Evolutionary conservation across 352 stramenopile species (phyloP).

Genomic region (Phytopythium oedochilum): DNA sequence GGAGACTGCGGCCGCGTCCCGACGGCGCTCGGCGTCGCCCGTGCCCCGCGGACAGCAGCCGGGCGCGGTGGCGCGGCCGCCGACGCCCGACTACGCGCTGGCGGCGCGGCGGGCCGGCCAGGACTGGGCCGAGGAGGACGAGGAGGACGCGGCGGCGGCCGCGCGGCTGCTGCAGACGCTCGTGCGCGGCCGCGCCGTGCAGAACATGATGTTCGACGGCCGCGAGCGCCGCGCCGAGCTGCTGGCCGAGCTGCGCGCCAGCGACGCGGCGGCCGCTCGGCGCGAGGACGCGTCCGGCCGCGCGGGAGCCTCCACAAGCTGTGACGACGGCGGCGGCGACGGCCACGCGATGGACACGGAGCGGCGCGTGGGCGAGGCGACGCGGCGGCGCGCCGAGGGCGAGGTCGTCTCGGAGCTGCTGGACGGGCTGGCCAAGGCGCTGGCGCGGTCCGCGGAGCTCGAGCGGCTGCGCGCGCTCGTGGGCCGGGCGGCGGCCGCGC

Average conservation of each 20-base stretch:
- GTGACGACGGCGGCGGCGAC: no score
- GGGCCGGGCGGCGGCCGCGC: constrained; percentile 55
- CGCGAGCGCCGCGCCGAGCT: constrained; percentile 85
- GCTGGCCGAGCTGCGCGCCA: constrained; percentile 84
- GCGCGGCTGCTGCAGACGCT: constrained; percentile 86
- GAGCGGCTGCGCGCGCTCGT: constrained; percentile 74
- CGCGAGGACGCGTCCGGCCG: constrained; percentile 9
- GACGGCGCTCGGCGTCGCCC: constrained; percentile 7
- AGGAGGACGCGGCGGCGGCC: constrained; percentile 57
- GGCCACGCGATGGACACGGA: constrained; percentile 29
- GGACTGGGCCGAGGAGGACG: constrained; percentile 14
- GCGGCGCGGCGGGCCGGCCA: constrained; percentile 3
- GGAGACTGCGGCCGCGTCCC: background rate
- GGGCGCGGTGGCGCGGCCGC: constrained; percentile 53
- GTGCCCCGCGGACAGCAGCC: constrained; percentile 37
- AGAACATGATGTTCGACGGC: constrained; percentile 94
- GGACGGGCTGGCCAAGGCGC: constrained; percentile 88
- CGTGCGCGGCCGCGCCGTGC: constrained; percentile 84
- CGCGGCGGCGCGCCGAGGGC: constrained; percentile 71
- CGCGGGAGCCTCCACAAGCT: no score
- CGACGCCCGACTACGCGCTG: constrained; percentile 69
- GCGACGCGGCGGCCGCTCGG: constrained; percentile 44
- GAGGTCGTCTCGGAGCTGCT: constrained; percentile 87
- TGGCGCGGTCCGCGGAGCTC: constrained; percentile 76
- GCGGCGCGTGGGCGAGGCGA: constrained; percentile 31